A percentile compares a stretch with the other conserved stretches of the same genome.
Evolutionary conservation across 805 yeast species (phyloP).

Genomic region (Starmerella apicola): DNA sequence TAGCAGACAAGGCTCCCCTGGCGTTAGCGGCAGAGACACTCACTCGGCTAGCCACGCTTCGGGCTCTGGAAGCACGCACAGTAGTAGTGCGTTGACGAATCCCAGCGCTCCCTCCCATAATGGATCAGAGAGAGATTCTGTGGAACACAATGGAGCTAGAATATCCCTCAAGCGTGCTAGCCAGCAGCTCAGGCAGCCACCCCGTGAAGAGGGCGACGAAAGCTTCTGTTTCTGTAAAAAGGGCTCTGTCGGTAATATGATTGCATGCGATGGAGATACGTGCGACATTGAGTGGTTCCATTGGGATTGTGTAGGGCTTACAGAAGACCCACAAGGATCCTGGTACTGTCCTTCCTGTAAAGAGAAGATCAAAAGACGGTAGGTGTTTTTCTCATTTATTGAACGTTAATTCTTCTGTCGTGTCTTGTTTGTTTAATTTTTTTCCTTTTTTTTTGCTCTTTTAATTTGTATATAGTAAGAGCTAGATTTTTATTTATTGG

Average conservation of each 20-base stretch:
- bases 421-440: too few species aligned
- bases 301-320: conserved; percentile 84
- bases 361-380: conserved; percentile 20
- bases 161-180: conserved; percentile 14
- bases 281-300: conserved; percentile 95
- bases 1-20: not conserved
- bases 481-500: too few species aligned
- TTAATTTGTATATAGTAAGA: too few species aligned
- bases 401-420: too few species aligned
- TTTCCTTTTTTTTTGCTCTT: too few species aligned
- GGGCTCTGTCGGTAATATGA: conserved; percentile 91
- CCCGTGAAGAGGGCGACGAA: conserved; percentile 43
- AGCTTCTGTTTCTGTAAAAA: conserved; percentile 86
- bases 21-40: not conserved
- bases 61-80: not conserved
- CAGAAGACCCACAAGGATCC: conserved; percentile 77
- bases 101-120: not conserved
- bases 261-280: conserved; percentile 84
- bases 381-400: too few species aligned
- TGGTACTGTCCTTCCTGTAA: conserved; percentile 91
- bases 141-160: conserved; percentile 13
- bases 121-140: conserved; percentile 4
- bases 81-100: not conserved
- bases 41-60: not conserved
- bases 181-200: conserved; percentile 11